Evolutionary conservation across 495 filamentous ascomycete genomes (phyloP), one percentile per base, ranked within the genome.

Genomic region (Hypomontagnella submonticulosa): DNA sequence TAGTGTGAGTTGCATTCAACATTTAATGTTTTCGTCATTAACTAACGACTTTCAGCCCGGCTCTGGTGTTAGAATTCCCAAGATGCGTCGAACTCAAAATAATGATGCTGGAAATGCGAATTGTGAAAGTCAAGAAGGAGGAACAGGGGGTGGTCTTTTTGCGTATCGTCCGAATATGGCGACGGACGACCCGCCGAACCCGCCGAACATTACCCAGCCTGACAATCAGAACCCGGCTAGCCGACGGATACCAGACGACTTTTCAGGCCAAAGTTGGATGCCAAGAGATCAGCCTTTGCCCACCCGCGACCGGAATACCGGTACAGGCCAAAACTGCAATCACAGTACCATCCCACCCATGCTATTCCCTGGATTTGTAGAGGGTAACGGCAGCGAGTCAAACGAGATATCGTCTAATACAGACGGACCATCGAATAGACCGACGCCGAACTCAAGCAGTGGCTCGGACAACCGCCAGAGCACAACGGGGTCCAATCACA

Each of bases 391-490:
- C 37, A 75, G 72, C 37, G 77, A 79, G 48, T 59, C 57, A 57
- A 78, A 82, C 69, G 77, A 79, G n/a, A 46, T 77, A 27, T 80
- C 78, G 0, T 74, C 77, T 3, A 73, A 69, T n/a, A 75, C 60
- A 23, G 76, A 68, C 61, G 76, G 68, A 13, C 71, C 71, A 12
- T 84, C 81, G 0, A 80, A 79, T 50, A 72, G 80, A 37, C 80
- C 74, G 4, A 85, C 83, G 15, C 84, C 83, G 4, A 85, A 81
- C 57, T 83, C 84, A n/a, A 80, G 79, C 67, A 78, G 69, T 4
- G 74, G 76, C 11, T 82, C 81, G 1, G 81, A 84, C 4, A 67
- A 73, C 51, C 67, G 72, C 13, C 64, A 73, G 27, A 66, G 71
- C 40, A 55, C 71, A 30, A 60, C 72, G 16, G 62, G 66, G 37